Evolutionary conservation across 176 grass and related monocot genomes (phyloP).

Genomic region (Ananas comosus): DNA sequence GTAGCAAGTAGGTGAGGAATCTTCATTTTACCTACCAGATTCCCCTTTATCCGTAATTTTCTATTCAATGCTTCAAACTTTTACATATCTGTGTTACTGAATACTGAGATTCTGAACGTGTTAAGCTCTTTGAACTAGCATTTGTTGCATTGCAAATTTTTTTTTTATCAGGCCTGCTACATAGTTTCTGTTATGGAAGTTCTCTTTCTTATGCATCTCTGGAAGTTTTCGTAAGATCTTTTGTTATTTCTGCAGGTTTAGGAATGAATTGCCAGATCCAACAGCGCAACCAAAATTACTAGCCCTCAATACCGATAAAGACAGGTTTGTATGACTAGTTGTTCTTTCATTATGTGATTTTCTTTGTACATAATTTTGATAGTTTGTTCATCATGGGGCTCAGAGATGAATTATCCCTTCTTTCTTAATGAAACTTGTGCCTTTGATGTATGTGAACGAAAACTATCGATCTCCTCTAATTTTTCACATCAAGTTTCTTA

Average conservation of each 20-base stretch:
- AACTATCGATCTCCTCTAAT: too few species aligned
- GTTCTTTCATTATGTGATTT: constrained; percentile 11
- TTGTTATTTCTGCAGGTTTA: constrained; percentile 56
- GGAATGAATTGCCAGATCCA: constrained; percentile 91
- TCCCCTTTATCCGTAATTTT: too few species aligned
- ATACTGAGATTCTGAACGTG: too few species aligned
- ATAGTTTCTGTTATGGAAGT: too few species aligned
- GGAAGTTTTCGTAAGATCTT: background rate
- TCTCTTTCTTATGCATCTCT: too few species aligned
- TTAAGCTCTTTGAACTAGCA: background rate
- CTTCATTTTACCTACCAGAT: too few species aligned
- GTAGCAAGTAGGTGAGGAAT: too few species aligned
- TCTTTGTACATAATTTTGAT: background rate
- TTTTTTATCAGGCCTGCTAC: too few species aligned
- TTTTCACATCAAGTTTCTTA: too few species aligned
- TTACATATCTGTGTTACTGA: background rate
- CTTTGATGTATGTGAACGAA: constrained; percentile 1
- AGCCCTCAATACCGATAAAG: constrained; percentile 84
- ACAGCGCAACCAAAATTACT: constrained; percentile 75
- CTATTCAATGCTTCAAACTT: background rate
- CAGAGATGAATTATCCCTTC: too few species aligned
- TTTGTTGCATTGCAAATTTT: too few species aligned
- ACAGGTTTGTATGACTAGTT: constrained; percentile 40
- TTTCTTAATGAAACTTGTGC: background rate
- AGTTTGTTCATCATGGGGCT: too few species aligned